Conservation (phyloP, 2,329 filamentous ascomycete species). For the Westerdykella ornata region DNA sequence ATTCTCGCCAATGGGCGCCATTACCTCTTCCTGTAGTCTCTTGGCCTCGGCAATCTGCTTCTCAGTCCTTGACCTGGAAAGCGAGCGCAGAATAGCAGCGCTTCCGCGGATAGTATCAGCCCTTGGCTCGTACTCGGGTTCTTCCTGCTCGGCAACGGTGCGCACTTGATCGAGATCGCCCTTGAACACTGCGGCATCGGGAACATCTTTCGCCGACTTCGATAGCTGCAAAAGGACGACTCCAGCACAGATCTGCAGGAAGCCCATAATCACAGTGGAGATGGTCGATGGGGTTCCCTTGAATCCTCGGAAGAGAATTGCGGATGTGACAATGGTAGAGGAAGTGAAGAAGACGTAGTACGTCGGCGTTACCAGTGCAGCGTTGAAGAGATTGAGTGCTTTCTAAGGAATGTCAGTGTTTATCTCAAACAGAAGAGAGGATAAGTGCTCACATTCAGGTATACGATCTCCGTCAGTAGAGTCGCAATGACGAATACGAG, state of each 20-base stretch:
- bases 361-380: constrained; percentile 90
- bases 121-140: constrained; percentile 93
- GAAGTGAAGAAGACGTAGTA: constrained; percentile 99
- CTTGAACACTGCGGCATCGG: constrained; percentile 83
- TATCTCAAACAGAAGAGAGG: constrained; percentile 2
- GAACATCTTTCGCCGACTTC: constrained; percentile 95
- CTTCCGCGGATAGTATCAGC: constrained; percentile 91
- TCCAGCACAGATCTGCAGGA: constrained; percentile 86
- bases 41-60: constrained; percentile 75
- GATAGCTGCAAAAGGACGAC: constrained; percentile 93
- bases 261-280: constrained; percentile 83
- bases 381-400: constrained; percentile 96
- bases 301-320: constrained; percentile 88
- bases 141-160: constrained; percentile 88
- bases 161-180: constrained; percentile 93
- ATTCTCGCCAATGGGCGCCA: constrained; percentile 71
- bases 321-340: constrained; percentile 88
- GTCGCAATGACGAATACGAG: constrained; percentile 87
- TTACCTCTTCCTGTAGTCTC: constrained; percentile 72
- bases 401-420: constrained; percentile 58
- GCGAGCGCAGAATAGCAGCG: constrained; percentile 75
- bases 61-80: constrained; percentile 68
- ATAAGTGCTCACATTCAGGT: constrained; percentile 69
- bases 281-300: constrained; percentile 77
- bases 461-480: constrained; percentile 87